Evolutionary conservation across 441 rosid species (phyloP).

Genomic region (Sinapis alba): DNA sequence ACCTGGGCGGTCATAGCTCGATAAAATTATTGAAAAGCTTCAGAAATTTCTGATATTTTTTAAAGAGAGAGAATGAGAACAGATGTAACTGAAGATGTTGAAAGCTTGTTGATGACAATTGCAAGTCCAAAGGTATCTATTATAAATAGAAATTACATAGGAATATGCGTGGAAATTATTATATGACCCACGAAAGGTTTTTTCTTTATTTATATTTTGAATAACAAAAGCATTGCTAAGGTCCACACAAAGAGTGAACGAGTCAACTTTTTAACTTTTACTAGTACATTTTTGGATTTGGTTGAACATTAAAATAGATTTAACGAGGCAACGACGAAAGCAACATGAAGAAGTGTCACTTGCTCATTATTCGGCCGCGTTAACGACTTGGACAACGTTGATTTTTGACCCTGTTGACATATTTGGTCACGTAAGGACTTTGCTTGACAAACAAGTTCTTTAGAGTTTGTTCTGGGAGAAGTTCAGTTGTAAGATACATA

Average conservation of each 20-base stretch:
- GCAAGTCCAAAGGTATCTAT: neutral
- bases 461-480: neutral
- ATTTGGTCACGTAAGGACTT: neutral
- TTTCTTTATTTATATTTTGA: too few species aligned
- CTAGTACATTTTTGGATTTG: neutral
- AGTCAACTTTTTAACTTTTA: neutral
- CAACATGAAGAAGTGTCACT: neutral
- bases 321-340: neutral
- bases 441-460: neutral
- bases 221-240: neutral
- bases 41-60: neutral
- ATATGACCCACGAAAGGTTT: neutral
- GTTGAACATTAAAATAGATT: neutral
- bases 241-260: neutral
- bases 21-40: neutral
- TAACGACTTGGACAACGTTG: neutral
- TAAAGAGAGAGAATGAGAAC: neutral
- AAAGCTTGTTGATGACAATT: neutral
- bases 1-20: neutral
- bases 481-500: neutral
- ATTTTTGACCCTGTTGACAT: neutral
- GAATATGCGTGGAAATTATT: neutral
- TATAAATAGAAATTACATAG: neutral
- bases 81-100: neutral
- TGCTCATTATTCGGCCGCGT: neutral